Evolutionary conservation across 345 rosid species (phyloP).

Genomic region (Brassica cretica): DNA sequence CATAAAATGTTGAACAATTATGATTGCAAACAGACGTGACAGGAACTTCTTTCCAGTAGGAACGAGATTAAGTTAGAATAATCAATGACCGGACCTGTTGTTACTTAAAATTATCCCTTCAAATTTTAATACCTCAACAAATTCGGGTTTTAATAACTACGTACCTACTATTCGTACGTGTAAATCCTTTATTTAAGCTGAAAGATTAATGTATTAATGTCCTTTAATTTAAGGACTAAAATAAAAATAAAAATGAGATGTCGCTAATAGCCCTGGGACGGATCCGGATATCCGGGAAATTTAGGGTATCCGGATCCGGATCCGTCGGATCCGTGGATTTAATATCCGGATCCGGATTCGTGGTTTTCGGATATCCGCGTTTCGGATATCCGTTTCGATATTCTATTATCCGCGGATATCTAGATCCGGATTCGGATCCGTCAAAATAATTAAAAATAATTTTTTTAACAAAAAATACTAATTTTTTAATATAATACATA

Average conservation of each 20-base stretch:
- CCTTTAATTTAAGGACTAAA: not conserved
- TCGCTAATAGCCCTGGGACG: too few relatives aligned
- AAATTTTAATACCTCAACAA: not conserved
- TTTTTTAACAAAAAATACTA: too few relatives aligned
- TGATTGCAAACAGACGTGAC: not conserved
- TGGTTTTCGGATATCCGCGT: too few relatives aligned
- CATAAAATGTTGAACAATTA: not conserved
- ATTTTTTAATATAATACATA: too few relatives aligned
- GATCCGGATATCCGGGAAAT: too few relatives aligned
- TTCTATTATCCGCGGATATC: too few relatives aligned
- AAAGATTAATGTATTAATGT: not conserved
- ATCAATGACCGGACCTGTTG: conserved; percentile 7
- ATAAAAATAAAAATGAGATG: not conserved
- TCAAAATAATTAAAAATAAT: too few relatives aligned
- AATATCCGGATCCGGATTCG: too few relatives aligned
- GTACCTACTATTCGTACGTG: conserved; percentile 15
- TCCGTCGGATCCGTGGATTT: too few relatives aligned
- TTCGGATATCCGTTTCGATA: too few relatives aligned
- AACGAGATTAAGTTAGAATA: conserved; percentile 29
- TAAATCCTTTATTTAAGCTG: not conserved
- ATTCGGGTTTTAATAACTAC: not conserved
- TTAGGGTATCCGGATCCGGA: too few relatives aligned
- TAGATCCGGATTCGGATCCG: too few relatives aligned
- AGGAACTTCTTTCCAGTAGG: conserved; percentile 18
- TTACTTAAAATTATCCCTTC: not conserved